phyloP scores from a whole-genome alignment of 2,329 filamentous ascomycete genomes.

The Lasiodiplodia theobromae region DNA sequence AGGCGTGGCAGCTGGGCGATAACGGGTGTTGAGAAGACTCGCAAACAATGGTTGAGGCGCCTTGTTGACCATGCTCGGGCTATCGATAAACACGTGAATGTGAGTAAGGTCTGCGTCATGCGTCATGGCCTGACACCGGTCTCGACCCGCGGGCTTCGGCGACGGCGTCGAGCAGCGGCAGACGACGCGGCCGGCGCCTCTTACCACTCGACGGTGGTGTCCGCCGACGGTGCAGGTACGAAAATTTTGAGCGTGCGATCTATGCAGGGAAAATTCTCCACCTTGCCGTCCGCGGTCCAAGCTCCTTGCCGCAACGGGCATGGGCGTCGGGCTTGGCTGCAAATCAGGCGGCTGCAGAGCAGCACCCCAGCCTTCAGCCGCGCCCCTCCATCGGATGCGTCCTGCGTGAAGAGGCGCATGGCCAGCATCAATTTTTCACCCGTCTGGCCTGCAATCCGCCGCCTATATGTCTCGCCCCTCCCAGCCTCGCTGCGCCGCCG shows the following conservation, averaged over 20 bases:
- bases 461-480: slow-evolving; percentile 9
- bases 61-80: neutral
- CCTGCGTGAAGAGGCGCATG: neutral
- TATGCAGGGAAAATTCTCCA: slow-evolving; percentile 16
- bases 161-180: neutral
- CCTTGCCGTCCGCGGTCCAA: slow-evolving; percentile 19
- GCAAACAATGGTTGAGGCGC: neutral
- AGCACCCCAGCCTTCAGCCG: neutral
- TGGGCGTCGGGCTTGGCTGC: slow-evolving; percentile 20
- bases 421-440: neutral
- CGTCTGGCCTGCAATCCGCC: neutral
- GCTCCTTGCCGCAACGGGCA: slow-evolving; percentile 19
- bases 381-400: slow-evolving; percentile 9
- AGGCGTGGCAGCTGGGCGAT: too few relatives aligned
- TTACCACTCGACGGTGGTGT: neutral
- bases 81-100: neutral
- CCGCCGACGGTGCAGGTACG: slow-evolving; percentile 8
- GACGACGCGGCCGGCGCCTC: neutral
- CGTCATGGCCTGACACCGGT: neutral
- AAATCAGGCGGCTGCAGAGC: slow-evolving; percentile 19
- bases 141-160: too few relatives aligned
- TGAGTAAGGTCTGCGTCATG: neutral
- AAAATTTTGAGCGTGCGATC: neutral
- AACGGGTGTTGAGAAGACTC: neutral
- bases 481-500: neutral